Evolutionary conservation across 2,329 filamentous ascomycete species (phyloP), one percentile per base, ranked within the genome.

Genomic region (Pestalotiopsis sp.): DNA sequence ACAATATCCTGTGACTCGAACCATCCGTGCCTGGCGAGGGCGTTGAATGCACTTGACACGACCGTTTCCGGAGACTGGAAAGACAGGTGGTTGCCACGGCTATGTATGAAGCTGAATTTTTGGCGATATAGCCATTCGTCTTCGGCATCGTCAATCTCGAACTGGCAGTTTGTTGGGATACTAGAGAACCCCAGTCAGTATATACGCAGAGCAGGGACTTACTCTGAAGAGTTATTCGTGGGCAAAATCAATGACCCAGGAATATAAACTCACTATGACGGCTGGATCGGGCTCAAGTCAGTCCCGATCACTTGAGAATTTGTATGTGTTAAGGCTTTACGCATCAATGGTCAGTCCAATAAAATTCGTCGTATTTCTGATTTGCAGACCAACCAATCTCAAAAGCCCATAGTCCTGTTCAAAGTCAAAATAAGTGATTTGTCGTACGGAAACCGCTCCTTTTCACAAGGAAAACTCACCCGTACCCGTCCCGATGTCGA

Each of bases 111-210:
- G 27, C 69, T 68, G 45, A 70, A 70, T 58, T 70, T 69, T 36
- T 70, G 69, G 17, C 67, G 67, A 45, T 69, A 70, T 23, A 69
- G 13, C 69, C 69, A 70, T 39, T 62, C 61, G 31, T 70, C 69
- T 25, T 70, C 69, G 20, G 67, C 65, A 31, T 70, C 69, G 14
- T 70, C 69, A 23, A 70, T 68, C 41, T 70, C 69, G 41, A 70
- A 70, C 13, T 67, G 58, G 52, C 67, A 70, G 39, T 70, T 70
- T 6, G 36, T 23, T n/a, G 69, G 69, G 41, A 69, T 66, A 9
- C 69, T 70, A 39, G 6, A 56, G 13, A 9, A 4, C 13, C 4
- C 12, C 6, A 14, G 27, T 65, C 41, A 65, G 62, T 23, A 39
- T 20, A 4, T 17, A 23, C 14, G 6, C 11, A 20, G 27, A 14